Percentiles rank a stretch among this genome's conserved stretches.
Conservation (phyloP, 2,329 filamentous ascomycete genomes). For the Colletotrichum salicis region DNA sequence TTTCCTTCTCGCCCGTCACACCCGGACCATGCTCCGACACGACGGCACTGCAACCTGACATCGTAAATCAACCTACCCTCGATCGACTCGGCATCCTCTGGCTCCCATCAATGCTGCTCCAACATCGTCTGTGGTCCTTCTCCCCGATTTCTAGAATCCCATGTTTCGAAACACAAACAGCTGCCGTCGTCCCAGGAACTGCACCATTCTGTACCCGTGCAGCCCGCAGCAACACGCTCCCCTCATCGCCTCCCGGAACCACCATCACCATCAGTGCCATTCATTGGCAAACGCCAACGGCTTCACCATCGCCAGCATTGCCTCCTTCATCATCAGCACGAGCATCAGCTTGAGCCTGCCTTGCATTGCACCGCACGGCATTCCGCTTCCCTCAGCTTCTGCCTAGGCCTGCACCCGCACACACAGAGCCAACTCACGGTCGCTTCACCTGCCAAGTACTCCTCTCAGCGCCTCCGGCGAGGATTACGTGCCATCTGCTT, state of each 20-base stretch:
- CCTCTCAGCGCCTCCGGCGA: background rate
- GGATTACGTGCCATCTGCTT: constrained; percentile 11
- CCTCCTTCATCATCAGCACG: background rate
- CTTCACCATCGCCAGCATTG: background rate
- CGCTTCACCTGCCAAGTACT: background rate
- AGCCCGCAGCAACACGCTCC: constrained; percentile 19
- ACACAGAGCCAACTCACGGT: constrained; percentile 21
- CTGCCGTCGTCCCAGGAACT: constrained; percentile 34
- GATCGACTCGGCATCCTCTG: background rate
- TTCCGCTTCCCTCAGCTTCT: constrained; percentile 2
- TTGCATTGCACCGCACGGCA: constrained; percentile 4
- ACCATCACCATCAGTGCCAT: constrained; percentile 2
- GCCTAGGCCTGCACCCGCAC: background rate
- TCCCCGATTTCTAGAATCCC: constrained; percentile 31
- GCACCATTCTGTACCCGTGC: constrained; percentile 27
- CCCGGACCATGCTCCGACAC: constrained; percentile 18
- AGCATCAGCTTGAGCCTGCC: background rate
- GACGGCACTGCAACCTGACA: constrained; percentile 13
- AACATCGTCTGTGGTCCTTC: constrained; percentile 14
- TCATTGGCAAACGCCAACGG: background rate
- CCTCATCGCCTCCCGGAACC: background rate
- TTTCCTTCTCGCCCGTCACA: constrained; percentile 1
- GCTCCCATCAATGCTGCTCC: background rate
- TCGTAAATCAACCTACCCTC: constrained; percentile 7
- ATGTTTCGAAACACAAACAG: constrained; percentile 32